phyloP scores from a whole-genome alignment of 768 basidiomycete species.

The Lyophyllum atratum region DNA sequence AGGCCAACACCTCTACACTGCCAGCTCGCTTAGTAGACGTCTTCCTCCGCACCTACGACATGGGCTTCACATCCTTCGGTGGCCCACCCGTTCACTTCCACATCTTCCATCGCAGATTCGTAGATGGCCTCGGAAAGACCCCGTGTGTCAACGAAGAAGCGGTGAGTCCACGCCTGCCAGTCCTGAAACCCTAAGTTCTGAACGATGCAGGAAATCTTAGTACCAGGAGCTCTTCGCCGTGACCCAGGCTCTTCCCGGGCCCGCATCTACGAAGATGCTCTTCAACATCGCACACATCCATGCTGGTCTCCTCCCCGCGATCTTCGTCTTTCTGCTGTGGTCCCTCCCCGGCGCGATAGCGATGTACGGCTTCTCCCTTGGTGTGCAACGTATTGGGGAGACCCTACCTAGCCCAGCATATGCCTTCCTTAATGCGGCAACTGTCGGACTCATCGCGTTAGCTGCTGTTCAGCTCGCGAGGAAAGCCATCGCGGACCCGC shows the following conservation, averaged over 20 bases:
- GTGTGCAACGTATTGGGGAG: constrained; percentile 40
- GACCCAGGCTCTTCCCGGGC: constrained; percentile 49
- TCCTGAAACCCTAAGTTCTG: not conserved
- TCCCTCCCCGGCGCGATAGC: constrained; percentile 48
- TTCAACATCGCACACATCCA: constrained; percentile 46
- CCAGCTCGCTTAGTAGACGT: constrained; percentile 22
- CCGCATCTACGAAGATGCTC: constrained; percentile 48
- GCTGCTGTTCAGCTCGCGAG: constrained; percentile 49
- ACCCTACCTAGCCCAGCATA: constrained; percentile 47
- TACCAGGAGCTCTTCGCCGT: constrained; percentile 51
- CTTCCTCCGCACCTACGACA: constrained; percentile 34
- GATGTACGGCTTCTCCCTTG: constrained; percentile 49
- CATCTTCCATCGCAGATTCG: constrained; percentile 41
- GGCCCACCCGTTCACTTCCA: constrained; percentile 53
- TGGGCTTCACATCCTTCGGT: constrained; percentile 50
- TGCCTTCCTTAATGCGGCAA: constrained; percentile 52
- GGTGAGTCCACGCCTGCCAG: constrained; percentile 27
- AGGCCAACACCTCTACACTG: not conserved
- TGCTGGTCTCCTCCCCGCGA: constrained; percentile 41
- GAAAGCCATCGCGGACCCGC: constrained; percentile 45
- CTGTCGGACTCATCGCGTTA: constrained; percentile 54
- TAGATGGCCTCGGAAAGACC: constrained; percentile 29
- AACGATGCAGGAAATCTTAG: constrained; percentile 23
- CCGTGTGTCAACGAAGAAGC: constrained; percentile 45
- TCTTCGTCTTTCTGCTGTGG: constrained; percentile 45